Conservation (phyloP, 805 yeast genomes). For the Groenewaldozyma salmanticensis region DNA sequence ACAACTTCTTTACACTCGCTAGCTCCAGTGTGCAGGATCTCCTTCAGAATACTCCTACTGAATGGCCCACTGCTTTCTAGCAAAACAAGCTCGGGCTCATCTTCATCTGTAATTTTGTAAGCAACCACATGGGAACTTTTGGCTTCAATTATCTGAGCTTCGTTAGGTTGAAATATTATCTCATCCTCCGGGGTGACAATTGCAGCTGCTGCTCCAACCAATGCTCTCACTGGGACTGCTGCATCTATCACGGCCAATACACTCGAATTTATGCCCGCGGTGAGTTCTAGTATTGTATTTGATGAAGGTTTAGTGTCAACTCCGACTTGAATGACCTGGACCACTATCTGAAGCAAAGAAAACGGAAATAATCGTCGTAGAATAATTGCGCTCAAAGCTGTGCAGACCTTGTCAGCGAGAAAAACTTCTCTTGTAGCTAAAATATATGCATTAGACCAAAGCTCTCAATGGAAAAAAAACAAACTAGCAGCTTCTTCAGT, state of each 20-base stretch:
- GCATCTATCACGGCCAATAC: constrained; percentile 73
- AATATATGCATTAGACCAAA: neutral
- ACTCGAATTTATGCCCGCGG: constrained; percentile 63
- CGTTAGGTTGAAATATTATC: constrained; percentile 35
- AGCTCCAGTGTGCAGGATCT: constrained; percentile 44
- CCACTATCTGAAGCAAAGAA: constrained; percentile 59
- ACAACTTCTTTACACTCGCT: constrained; percentile 38
- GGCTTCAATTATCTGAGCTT: constrained; percentile 33
- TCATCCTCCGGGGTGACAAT: constrained; percentile 27
- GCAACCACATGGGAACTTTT: constrained; percentile 59
- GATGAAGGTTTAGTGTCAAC: constrained; percentile 19
- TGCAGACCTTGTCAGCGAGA: constrained; percentile 59
- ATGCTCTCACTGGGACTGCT: constrained; percentile 56
- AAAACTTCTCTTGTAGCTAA: constrained; percentile 54
- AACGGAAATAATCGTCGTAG: constrained; percentile 64
- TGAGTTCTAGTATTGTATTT: constrained; percentile 30
- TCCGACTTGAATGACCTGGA: constrained; percentile 52
- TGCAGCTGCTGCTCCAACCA: constrained; percentile 51
- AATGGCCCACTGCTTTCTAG: constrained; percentile 69
- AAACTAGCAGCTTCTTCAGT: too few relatives aligned
- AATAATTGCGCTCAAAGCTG: constrained; percentile 51
- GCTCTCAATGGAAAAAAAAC: too few relatives aligned
- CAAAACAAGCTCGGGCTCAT: constrained; percentile 44
- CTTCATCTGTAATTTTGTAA: constrained; percentile 42
- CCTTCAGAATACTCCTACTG: constrained; percentile 43